A percentile compares a stretch with the other conserved stretches of the same genome.
Evolutionary conservation across 2,329 filamentous ascomycete species (phyloP).

Genomic region (Neoascochyta sp.): DNA sequence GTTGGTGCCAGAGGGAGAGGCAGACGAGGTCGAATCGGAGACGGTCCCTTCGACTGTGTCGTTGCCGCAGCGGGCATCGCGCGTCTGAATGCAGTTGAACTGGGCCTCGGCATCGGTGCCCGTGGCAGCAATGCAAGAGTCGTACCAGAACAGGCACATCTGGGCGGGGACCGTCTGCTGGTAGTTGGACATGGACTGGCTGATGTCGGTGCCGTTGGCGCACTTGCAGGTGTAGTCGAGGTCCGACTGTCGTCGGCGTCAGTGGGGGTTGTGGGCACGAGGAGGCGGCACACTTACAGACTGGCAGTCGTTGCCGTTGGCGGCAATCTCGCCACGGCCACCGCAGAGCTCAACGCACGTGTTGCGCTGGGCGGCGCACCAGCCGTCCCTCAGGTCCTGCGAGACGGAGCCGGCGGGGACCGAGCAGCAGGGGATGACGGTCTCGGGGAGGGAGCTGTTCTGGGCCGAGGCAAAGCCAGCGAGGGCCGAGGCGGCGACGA

Average conservation of each 20-base stretch:
- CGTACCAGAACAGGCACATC: slow-evolving; percentile 54
- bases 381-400: slow-evolving; percentile 41
- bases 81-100: slow-evolving; percentile 44
- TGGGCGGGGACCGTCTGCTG: slow-evolving; percentile 57
- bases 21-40: slow-evolving; percentile 15
- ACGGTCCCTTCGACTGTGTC: slow-evolving; percentile 35
- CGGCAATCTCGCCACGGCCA: slow-evolving; percentile 37
- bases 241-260: slow-evolving; percentile 39
- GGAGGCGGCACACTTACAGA: slow-evolving; percentile 44
- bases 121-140: slow-evolving; percentile 40
- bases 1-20: slow-evolving; percentile 27
- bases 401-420: slow-evolving; percentile 45
- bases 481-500: slow-evolving; percentile 47
- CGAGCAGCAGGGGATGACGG: slow-evolving; percentile 37
- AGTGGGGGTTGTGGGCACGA: slow-evolving; percentile 6
- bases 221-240: slow-evolving; percentile 58
- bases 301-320: slow-evolving; percentile 54
- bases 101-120: slow-evolving; percentile 38
- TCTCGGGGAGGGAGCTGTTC: slow-evolving; percentile 36
- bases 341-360: slow-evolving; percentile 60
- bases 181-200: slow-evolving; percentile 44
- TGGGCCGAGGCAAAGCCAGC: slow-evolving; percentile 46
- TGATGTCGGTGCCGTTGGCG: slow-evolving; percentile 53
- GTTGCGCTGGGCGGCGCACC: slow-evolving; percentile 59
- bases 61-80: slow-evolving; percentile 50